Evolutionary conservation across 2,329 filamentous ascomycete species (phyloP).

Genomic region (Sarocladium kiliense): DNA sequence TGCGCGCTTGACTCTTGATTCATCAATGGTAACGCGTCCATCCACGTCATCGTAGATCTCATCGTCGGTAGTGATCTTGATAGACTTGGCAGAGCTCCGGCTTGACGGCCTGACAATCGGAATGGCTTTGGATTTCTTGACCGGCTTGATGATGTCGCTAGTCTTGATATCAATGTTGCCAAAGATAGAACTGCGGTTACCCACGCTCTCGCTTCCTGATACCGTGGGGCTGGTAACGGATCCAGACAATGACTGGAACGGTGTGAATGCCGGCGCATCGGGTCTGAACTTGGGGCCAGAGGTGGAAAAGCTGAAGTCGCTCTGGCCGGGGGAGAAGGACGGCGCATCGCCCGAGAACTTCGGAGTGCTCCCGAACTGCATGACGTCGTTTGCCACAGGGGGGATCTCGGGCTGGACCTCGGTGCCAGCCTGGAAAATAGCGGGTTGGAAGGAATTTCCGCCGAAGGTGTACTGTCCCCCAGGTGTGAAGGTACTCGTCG

Average conservation of each 20-base stretch:
- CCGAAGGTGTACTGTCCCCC: slow-evolving; percentile 44
- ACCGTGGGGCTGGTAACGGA: slow-evolving; percentile 40
- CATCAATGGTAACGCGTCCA: slow-evolving; percentile 52
- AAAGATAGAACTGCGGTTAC: slow-evolving; percentile 55
- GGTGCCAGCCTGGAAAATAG: slow-evolving; percentile 36
- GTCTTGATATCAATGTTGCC: slow-evolving; percentile 60
- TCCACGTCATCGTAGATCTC: slow-evolving; percentile 45
- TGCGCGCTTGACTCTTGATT: slow-evolving; percentile 70
- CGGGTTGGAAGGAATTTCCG: slow-evolving; percentile 41
- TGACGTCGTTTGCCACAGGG: slow-evolving; percentile 20
- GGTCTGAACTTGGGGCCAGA: slow-evolving; percentile 67
- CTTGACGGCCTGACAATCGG: slow-evolving; percentile 69
- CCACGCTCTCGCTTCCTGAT: slow-evolving; percentile 38
- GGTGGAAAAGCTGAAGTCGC: slow-evolving; percentile 63
- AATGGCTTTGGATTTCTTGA: slow-evolving; percentile 75
- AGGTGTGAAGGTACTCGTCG: slow-evolving; percentile 41
- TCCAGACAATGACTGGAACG: slow-evolving; percentile 42
- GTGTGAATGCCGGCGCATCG: slow-evolving; percentile 72
- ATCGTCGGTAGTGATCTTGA: slow-evolving; percentile 14
- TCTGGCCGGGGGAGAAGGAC: slow-evolving; percentile 63
- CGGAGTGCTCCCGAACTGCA: slow-evolving; percentile 29
- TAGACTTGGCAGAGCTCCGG: slow-evolving; percentile 32
- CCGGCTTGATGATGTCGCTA: slow-evolving; percentile 58
- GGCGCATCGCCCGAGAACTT: slow-evolving; percentile 67
- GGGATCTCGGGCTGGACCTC: slow-evolving; percentile 13